A percentile compares a stretch with the other conserved stretches of the same genome.
Evolutionary conservation across 495 filamentous ascomycete species (phyloP).

Genomic region (Aspergillus biplanus): DNA sequence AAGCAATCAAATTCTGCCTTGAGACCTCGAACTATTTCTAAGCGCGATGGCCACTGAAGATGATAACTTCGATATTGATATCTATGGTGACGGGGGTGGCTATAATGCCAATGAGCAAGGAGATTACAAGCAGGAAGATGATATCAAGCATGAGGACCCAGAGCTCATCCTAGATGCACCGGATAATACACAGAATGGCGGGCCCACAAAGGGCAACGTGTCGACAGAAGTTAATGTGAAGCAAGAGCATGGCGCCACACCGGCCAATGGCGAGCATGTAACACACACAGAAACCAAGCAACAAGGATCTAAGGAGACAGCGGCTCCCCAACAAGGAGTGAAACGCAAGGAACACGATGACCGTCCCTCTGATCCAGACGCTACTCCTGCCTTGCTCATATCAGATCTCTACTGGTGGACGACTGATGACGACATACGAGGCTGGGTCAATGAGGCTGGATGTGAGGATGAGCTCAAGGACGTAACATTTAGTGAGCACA

Average conservation of each 20-base stretch:
- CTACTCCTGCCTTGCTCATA: slow-evolving; percentile 80
- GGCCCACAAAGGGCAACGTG: slow-evolving; percentile 20
- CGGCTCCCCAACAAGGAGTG: slow-evolving; percentile 62
- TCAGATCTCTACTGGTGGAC: slow-evolving; percentile 96
- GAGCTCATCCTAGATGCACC: slow-evolving; percentile 47
- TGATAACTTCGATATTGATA: slow-evolving; percentile 98
- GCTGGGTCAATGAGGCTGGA: slow-evolving; percentile 75
- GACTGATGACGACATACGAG: slow-evolving; percentile 91
- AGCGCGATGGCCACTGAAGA: slow-evolving; percentile 75
- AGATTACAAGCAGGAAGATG: slow-evolving; percentile 55
- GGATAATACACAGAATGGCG: slow-evolving; percentile 29
- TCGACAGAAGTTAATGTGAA: slow-evolving; percentile 24
- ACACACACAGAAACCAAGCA: slow-evolving; percentile 26
- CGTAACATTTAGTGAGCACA: slow-evolving; percentile 95
- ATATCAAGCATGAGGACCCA: slow-evolving; percentile 53
- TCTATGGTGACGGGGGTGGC: slow-evolving; percentile 81
- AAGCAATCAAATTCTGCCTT: slow-evolving; percentile 37
- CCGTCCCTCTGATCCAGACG: slow-evolving; percentile 76
- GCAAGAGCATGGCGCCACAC: slow-evolving; percentile 28
- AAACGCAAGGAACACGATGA: slow-evolving; percentile 81
- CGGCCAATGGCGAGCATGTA: slow-evolving; percentile 30
- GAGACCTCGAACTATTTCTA: slow-evolving; percentile 32
- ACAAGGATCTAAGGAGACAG: slow-evolving; percentile 22
- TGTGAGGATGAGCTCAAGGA: slow-evolving; percentile 87
- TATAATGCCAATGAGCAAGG: slow-evolving; percentile 50